Percentiles rank a stretch among this genome's conserved stretches.
These are phyloP conservation scores for Pseudogymnoascus sp. DNA, from an alignment of 2,329 filamentous ascomycete species.

Conservation along the genomic window DNA sequence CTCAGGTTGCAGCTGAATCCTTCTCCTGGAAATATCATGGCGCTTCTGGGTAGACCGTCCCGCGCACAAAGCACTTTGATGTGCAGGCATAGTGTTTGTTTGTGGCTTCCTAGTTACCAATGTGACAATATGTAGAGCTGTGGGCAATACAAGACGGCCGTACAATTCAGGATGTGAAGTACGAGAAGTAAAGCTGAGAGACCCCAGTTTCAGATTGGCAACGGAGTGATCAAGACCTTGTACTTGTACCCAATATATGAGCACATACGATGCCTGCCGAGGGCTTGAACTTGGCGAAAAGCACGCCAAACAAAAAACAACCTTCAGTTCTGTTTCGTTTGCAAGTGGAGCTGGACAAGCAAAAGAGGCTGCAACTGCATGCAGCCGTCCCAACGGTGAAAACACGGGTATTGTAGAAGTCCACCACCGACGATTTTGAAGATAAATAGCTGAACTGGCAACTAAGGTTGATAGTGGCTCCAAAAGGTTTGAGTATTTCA, in stretches of 20 bases:
- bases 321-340: neutral
- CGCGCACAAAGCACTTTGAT: neutral
- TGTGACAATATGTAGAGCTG: neutral
- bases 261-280: neutral
- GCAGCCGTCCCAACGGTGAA: neutral
- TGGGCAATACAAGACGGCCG: neutral
- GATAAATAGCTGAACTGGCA: constrained; percentile 14
- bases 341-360: neutral
- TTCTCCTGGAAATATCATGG: neutral
- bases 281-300: neutral
- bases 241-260: neutral
- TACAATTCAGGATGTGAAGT: neutral
- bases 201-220: neutral
- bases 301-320: neutral
- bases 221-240: neutral
- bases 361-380: neutral
- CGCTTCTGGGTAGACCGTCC: neutral
- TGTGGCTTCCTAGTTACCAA: neutral
- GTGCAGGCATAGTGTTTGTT: neutral
- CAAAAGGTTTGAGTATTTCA: constrained; percentile 11
- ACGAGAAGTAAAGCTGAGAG: neutral
- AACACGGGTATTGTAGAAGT: neutral
- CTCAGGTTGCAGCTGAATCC: constrained; percentile 13
- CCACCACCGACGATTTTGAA: neutral
- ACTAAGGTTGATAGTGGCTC: constrained; percentile 11